Conservation (phyloP, 2,329 filamentous ascomycete genomes). For the Fragosphaeria purpurea region DNA sequence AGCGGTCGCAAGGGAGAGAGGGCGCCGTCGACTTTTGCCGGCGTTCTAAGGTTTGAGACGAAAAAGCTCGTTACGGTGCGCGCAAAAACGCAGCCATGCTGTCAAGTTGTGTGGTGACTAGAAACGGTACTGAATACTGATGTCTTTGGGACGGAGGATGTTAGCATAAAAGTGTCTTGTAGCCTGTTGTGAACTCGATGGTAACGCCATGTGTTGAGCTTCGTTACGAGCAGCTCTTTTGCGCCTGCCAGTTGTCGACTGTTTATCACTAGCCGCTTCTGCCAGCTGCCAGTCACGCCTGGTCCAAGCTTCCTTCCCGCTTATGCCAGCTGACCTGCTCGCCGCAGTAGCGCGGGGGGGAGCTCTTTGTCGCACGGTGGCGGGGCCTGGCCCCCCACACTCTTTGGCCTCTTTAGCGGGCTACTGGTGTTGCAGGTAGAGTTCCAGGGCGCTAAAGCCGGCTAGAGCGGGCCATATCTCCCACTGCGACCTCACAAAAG, state of each 20-base stretch:
- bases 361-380: not conserved
- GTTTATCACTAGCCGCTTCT: not conserved
- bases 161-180: no score
- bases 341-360: not conserved
- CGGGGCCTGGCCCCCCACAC: not conserved
- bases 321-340: no score
- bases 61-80: not conserved
- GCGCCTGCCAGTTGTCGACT: no score
- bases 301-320: not conserved
- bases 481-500: not conserved
- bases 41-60: no score
- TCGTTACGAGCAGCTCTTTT: no score
- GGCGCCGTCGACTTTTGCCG: not conserved
- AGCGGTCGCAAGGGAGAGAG: not conserved
- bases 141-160: no score
- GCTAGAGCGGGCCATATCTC: not conserved
- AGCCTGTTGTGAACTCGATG: no score
- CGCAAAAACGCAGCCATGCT: not conserved
- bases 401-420: no score
- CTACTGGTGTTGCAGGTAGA: no score
- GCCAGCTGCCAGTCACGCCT: not conserved
- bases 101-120: no score
- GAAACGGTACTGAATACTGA: no score
- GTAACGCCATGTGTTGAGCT: no score
- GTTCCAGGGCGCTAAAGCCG: conserved; percentile 2